Percentiles rank a stretch among this genome's conserved stretches.
Evolutionary conservation across 345 rosid genomes (phyloP).

Genomic region (Populus tremula): DNA sequence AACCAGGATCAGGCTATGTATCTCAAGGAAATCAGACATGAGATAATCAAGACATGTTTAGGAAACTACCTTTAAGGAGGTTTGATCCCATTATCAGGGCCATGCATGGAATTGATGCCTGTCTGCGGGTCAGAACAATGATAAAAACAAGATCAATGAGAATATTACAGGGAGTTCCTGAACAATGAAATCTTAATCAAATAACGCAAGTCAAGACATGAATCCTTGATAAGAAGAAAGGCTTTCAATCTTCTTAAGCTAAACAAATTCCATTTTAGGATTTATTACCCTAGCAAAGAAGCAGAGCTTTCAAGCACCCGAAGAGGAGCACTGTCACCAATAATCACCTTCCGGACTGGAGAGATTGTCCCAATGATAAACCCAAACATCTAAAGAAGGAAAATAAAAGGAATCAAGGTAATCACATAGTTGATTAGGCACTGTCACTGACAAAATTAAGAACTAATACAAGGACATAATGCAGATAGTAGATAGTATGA

Average conservation of each 20-base stretch:
- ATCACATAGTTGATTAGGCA: too few relatives aligned
- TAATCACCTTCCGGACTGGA: constrained; percentile 20
- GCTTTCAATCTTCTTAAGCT: background rate
- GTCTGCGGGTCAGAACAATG: constrained; percentile 12
- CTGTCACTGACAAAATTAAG: too few relatives aligned
- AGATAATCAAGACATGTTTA: background rate
- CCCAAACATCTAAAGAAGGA: constrained; percentile 23
- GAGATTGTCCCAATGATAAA: constrained; percentile 19
- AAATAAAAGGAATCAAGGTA: background rate
- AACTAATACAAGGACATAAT: too few relatives aligned
- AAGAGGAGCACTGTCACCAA: constrained; percentile 35
- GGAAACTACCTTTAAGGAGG: constrained; percentile 30
- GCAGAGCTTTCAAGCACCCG: constrained; percentile 29
- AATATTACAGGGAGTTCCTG: background rate
- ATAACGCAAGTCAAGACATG: background rate
- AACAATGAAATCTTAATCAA: background rate
- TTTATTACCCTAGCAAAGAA: constrained; percentile 25
- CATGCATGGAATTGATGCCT: constrained; percentile 34
- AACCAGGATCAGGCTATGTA: too few relatives aligned
- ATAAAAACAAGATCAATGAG: too few relatives aligned
- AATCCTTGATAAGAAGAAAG: background rate
- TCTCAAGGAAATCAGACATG: background rate
- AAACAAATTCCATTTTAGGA: background rate
- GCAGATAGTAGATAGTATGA: background rate
- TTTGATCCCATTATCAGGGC: constrained; percentile 36